Base-by-base conservation (phyloP, 2,329 filamentous ascomycete genomes). In the Sporothrix pseudoabietina region DNA sequence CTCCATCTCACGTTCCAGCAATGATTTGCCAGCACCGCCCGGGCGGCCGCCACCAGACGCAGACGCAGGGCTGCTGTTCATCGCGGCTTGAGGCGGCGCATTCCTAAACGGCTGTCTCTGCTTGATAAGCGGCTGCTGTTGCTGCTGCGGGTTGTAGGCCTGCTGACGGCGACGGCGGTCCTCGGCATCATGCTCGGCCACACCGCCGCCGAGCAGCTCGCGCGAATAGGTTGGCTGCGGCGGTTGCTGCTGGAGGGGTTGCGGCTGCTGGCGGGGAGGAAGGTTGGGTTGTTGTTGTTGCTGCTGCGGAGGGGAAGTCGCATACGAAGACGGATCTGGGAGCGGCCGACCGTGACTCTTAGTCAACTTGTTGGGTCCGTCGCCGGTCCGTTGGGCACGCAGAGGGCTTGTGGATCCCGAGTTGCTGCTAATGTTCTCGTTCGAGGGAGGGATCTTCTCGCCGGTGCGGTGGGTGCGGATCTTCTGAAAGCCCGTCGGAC, bases 1-100 rank as follows among this genome's bases (percentile, higher is more conserved):
- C 80, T 94, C 92, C 91, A 94, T 94, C 81, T 94, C 92, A 39
- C 91, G 88, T 82, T 94, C 92, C 1, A 94, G 86, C 10, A 94
- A 85, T 0, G 90, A 92, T 82, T 91, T 92, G 76, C 86, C 86
- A 0, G 71, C 47, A 3, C 35, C 89, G 5, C 35, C 89, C 89
- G 87, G 87, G 89, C 57, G 35, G 14, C 47, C 10, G 22, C 39
- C 22, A 26, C 19, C 30, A 7, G 35, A 35, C 26, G 32, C 55
- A 3, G 54, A 16, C 1, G 6, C 30, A 39, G 22, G 35, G 26
- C 41, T 52, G 69, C 54, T 69, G 71, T 30, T 61, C 12, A 7
- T 47, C 16, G 39, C 61, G 6, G 35, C 35, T 35, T 35, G 35
- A 35, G 71, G 44, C 41, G 57, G 54, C 54, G 71, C 63, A 9